A percentile compares a stretch with the other conserved stretches of the same genome.
Evolutionary conservation across 768 basidiomycete genomes (phyloP).

Genomic region (Leccinum barrowsii): DNA sequence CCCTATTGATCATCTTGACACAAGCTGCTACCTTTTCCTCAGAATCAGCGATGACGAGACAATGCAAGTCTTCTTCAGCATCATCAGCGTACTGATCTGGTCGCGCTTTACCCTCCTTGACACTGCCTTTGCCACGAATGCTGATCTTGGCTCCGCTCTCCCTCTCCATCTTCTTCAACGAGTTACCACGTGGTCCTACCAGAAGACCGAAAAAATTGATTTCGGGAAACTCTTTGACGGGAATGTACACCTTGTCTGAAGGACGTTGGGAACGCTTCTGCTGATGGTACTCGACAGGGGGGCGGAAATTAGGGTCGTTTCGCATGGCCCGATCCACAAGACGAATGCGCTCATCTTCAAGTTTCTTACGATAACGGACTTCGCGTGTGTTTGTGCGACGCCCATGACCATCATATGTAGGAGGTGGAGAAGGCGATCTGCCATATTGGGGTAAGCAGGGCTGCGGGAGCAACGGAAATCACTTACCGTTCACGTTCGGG

Average conservation of each 20-base stretch:
- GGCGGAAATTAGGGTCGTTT: conserved; percentile 96
- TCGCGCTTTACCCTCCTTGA: conserved; percentile 97
- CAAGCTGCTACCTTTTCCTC: conserved; percentile 90
- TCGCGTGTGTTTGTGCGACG: conserved; percentile 98
- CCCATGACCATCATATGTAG: conserved; percentile 96
- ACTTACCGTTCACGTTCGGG: conserved; percentile 86
- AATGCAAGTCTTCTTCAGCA: conserved; percentile 98
- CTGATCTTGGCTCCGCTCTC: conserved; percentile 98
- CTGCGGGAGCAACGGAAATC: not conserved
- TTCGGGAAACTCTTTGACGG: conserved; percentile 99
- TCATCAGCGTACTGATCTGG: conserved; percentile 94
- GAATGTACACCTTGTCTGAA: conserved; percentile 98
- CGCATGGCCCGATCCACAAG: conserved; percentile 97
- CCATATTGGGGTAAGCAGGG: conserved; percentile 13
- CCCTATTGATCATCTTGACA: conserved; percentile 93
- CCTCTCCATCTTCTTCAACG: conserved; percentile 99
- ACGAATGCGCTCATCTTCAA: conserved; percentile 87
- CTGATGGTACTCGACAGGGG: conserved; percentile 94
- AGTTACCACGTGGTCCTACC: conserved; percentile 97
- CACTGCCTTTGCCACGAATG: conserved; percentile 96
- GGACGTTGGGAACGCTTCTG: conserved; percentile 92
- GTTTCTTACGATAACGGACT: conserved; percentile 94
- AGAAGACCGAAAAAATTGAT: conserved; percentile 99
- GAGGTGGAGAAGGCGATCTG: conserved; percentile 94
- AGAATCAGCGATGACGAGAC: conserved; percentile 89